Percentiles rank a stretch among this genome's conserved stretches.
These are phyloP conservation scores for Mycena capillaripes DNA, from an alignment of 768 basidiomycete genomes.

Conservation along the genomic window DNA sequence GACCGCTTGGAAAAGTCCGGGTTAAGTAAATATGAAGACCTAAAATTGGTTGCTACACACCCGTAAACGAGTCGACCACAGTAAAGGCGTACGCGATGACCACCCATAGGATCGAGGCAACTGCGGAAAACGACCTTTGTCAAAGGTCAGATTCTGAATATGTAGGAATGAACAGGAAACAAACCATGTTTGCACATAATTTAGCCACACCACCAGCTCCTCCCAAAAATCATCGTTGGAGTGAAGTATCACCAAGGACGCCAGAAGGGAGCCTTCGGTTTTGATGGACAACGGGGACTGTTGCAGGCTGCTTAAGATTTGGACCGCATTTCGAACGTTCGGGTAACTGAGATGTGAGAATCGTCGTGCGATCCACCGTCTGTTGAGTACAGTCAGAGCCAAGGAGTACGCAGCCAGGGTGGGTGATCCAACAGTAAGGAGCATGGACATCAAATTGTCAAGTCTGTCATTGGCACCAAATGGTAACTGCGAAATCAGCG, in stretches of 20 bases:
- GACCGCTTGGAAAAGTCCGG: no score
- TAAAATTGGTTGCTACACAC: slow-evolving; percentile 1
- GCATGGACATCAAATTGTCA: slow-evolving; percentile 50
- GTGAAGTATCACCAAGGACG: slow-evolving; percentile 53
- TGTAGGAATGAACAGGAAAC: not conserved
- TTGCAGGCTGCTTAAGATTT: slow-evolving; percentile 49
- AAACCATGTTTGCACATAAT: slow-evolving; percentile 55
- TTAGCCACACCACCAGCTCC: slow-evolving; percentile 46
- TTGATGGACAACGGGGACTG: slow-evolving; percentile 52
- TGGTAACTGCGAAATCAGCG: slow-evolving; percentile 56
- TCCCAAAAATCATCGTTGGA: slow-evolving; percentile 55
- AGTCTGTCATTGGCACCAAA: slow-evolving; percentile 49
- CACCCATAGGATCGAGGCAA: slow-evolving; percentile 34
- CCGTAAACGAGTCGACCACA: slow-evolving; percentile 35
- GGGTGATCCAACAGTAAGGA: slow-evolving; percentile 57
- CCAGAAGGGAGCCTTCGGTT: slow-evolving; percentile 43
- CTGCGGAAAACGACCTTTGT: slow-evolving; percentile 33
- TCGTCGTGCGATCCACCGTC: slow-evolving; percentile 46
- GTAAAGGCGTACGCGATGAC: slow-evolving; percentile 36
- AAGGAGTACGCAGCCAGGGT: slow-evolving; percentile 55
- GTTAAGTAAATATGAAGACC: not conserved
- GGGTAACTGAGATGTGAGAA: slow-evolving; percentile 41
- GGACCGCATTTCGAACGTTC: slow-evolving; percentile 40
- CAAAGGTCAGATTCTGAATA: not conserved
- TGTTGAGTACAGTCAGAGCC: slow-evolving; percentile 51